These are phyloP conservation scores for Pseudocercospora cruenta DNA, from an alignment of 2,329 filamentous ascomycete species.

Conservation along the genomic window DNA sequence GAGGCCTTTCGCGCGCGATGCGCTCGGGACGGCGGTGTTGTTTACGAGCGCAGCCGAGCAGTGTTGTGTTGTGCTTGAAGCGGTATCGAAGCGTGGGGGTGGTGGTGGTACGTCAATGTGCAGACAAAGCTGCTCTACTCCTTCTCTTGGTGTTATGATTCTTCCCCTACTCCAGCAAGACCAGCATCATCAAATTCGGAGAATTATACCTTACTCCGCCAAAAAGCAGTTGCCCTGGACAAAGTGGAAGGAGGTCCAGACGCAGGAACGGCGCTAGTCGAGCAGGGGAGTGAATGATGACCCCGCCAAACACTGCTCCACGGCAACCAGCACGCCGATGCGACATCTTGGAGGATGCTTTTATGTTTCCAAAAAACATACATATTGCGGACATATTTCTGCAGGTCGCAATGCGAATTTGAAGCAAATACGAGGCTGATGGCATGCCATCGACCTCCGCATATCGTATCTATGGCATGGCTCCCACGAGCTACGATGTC, in stretches of 20 bases:
- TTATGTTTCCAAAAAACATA: neutral
- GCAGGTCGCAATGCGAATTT: neutral
- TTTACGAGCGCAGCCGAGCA: neutral
- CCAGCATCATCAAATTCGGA: slow-evolving; percentile 1
- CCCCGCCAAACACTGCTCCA: slow-evolving; percentile 2
- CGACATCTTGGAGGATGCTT: neutral
- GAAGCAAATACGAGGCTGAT: neutral
- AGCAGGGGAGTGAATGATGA: slow-evolving; percentile 1
- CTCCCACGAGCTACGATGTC: neutral
- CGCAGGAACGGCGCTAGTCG: slow-evolving; percentile 5
- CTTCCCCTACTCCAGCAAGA: neutral
- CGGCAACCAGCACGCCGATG: neutral
- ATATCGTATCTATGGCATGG: slow-evolving; percentile 3
- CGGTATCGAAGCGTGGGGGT: neutral
- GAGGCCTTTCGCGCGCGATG: slow-evolving; percentile 23
- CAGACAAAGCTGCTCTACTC: neutral
- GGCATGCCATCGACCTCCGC: neutral
- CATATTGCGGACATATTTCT: neutral
- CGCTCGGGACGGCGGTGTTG: slow-evolving; percentile 8
- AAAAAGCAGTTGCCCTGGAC: slow-evolving; percentile 1
- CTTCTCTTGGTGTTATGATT: neutral
- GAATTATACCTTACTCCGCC: neutral
- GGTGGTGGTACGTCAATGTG: neutral
- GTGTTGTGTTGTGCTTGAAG: neutral
- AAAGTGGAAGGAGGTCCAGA: neutral